Base-by-base conservation (phyloP, 345 rosid species). In the Melaleuca alternifolia region DNA sequence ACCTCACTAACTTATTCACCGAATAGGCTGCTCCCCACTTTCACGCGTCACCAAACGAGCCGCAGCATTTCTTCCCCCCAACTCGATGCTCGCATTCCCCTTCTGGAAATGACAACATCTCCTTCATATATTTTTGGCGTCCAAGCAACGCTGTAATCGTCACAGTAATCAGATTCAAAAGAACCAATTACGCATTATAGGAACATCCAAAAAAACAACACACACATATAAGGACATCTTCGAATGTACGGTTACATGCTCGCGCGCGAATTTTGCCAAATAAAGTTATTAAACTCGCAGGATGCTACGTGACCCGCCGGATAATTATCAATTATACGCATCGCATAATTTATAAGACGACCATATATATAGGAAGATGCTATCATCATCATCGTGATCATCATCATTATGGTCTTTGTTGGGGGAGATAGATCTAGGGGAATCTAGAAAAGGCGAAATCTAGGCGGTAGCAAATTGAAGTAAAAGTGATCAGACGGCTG, bases 361-460 rank as follows among this genome's bases (percentile, higher is more conserved):
- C 16, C 18, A 0, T 7, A 3, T n/a, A 0, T 7, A 3, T n/a
- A 11, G 65, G 71, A n/a, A 33, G 33, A 41, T 41, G 41, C 41
- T 41, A 41, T 41, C 4, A 4, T 41, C 4, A 41, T 41, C 41
- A 41, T 41, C 41, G 4, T 41, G 2, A 41, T 41, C 4, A 41
- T 41, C 2, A 41, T 41, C 3, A 41, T 41, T 41, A 41, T 2
- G 41, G 41, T 41, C n/a, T 33, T 41, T 65, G 79, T 11, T 9
- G 79, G 79, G 16, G 79, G 48, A 7, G 24, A 71, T 46, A 71
- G 79, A 18, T 33, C 24, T 33, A 11, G 10, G 23, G 23, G 23
- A 33, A 33, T 3, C 24, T 71, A 71, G 41, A 71, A 71, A 71
- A 33, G 79, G 79, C 23, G 48, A 71, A 71, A 33, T 71, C 79